Percentiles rank a stretch among this genome's conserved stretches.
These are phyloP conservation scores for Puya raimondii DNA, from an alignment of 176 grass and related monocot genomes.

Conservation along the genomic window DNA sequence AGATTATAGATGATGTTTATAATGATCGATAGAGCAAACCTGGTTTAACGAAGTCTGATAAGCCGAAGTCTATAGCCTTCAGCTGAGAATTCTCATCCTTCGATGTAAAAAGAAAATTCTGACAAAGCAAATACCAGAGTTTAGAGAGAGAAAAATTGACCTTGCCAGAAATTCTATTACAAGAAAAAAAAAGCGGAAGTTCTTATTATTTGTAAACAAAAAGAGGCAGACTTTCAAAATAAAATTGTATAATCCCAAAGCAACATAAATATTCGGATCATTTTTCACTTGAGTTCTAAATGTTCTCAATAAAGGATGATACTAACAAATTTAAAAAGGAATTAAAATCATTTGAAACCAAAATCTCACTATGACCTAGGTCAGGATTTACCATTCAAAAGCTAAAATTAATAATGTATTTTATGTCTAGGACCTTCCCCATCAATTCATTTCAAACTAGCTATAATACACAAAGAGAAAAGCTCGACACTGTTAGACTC, in stretches of 20 bases:
- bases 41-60: slow-evolving; percentile 87
- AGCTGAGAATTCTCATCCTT: slow-evolving; percentile 66
- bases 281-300: too few relatives aligned
- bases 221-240: too few relatives aligned
- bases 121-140: slow-evolving; percentile 15
- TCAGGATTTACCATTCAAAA: too few relatives aligned
- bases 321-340: background rate
- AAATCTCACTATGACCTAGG: too few relatives aligned
- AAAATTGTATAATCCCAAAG: too few relatives aligned
- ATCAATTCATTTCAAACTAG: too few relatives aligned
- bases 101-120: slow-evolving; percentile 83
- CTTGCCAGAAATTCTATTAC: background rate
- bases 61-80: slow-evolving; percentile 74
- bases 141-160: slow-evolving; percentile 11
- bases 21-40: slow-evolving; percentile 27
- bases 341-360: background rate
- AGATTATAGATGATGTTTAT: background rate
- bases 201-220: too few relatives aligned
- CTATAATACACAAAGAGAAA: too few relatives aligned
- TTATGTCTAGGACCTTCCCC: too few relatives aligned
- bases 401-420: too few relatives aligned
- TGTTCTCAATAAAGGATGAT: background rate
- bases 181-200: background rate
- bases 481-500: too few relatives aligned
- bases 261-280: background rate